Percentiles rank a stretch among this genome's conserved stretches.
Conservation (phyloP, 768 basidiomycete genomes). For the Fistulinella prunicolor region DNA sequence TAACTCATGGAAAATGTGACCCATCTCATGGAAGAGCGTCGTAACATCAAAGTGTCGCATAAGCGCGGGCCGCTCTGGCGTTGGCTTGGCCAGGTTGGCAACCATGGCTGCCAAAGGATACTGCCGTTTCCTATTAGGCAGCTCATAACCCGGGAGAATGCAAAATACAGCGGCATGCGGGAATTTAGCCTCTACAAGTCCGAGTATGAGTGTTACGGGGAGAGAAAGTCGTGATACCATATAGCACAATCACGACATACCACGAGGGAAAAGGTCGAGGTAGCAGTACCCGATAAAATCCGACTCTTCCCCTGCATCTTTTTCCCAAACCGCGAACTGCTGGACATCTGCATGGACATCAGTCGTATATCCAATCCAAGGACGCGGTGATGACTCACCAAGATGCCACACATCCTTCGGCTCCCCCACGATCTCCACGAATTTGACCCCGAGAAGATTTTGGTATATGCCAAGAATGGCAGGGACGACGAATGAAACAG, state of each 20-base stretch:
- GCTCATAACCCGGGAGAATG: conserved; percentile 61
- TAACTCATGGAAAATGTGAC: conserved; percentile 65
- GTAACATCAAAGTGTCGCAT: conserved; percentile 84
- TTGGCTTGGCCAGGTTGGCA: conserved; percentile 83
- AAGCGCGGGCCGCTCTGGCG: conserved; percentile 72
- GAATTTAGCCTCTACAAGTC: conserved; percentile 60
- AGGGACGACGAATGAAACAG: conserved; percentile 75
- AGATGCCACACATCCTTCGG: conserved; percentile 73
- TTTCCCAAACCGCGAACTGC: conserved; percentile 80
- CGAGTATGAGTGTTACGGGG: background rate
- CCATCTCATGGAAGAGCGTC: conserved; percentile 90
- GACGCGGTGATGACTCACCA: conserved; percentile 40
- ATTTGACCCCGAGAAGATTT: conserved; percentile 69
- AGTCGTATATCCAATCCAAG: background rate
- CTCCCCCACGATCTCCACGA: conserved; percentile 50
- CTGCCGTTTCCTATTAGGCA: conserved; percentile 51
- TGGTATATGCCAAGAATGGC: conserved; percentile 80
- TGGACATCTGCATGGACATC: conserved; percentile 56
- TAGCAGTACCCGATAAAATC: conserved; percentile 83
- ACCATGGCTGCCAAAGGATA: conserved; percentile 83
- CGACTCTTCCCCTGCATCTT: conserved; percentile 62
- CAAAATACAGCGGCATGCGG: conserved; percentile 84
- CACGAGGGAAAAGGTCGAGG: conserved; percentile 80
- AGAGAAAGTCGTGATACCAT: background rate
- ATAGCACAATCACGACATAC: conserved; percentile 35